These are phyloP conservation scores for Garcia nutans DNA, from an alignment of 345 rosid species.

Conservation along the genomic window DNA sequence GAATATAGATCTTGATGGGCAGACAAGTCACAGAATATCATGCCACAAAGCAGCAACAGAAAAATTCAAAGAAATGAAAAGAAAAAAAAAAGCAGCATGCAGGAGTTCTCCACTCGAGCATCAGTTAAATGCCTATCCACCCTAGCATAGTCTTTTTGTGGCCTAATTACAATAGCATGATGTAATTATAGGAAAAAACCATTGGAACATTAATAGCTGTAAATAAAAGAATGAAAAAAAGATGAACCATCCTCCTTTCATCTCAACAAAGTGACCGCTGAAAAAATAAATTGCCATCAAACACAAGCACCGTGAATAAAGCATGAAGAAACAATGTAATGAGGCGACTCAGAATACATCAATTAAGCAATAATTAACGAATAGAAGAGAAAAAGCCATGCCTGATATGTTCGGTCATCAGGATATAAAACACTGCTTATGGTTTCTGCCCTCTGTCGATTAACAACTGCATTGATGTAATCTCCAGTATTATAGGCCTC, in stretches of 20 bases:
- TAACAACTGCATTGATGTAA: conserved; percentile 47
- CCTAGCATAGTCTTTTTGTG: background rate
- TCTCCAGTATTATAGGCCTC: conserved; percentile 50
- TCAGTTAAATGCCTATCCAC: background rate
- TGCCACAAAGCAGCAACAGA: background rate
- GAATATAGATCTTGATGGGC: background rate
- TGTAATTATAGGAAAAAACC: background rate
- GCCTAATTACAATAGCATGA: background rate
- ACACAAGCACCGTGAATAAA: background rate
- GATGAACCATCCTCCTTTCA: background rate
- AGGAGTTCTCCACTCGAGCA: no score
- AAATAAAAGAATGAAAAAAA: background rate
- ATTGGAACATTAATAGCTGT: background rate
- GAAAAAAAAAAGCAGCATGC: background rate
- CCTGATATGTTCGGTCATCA: conserved; percentile 49
- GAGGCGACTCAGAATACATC: background rate
- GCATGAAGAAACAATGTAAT: conserved; percentile 1
- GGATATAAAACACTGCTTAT: conserved; percentile 48
- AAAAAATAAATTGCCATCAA: conserved; percentile 7
- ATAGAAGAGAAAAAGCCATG: conserved; percentile 15
- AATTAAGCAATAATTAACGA: conserved; percentile 9
- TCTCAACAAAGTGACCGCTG: background rate
- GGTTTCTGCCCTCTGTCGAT: conserved; percentile 46
- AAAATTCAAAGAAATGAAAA: no score
- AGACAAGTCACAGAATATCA: background rate